Evolutionary conservation across 768 basidiomycete species (phyloP), one percentile per base, ranked within the genome.

Genomic region (Boletus sensibilis): DNA sequence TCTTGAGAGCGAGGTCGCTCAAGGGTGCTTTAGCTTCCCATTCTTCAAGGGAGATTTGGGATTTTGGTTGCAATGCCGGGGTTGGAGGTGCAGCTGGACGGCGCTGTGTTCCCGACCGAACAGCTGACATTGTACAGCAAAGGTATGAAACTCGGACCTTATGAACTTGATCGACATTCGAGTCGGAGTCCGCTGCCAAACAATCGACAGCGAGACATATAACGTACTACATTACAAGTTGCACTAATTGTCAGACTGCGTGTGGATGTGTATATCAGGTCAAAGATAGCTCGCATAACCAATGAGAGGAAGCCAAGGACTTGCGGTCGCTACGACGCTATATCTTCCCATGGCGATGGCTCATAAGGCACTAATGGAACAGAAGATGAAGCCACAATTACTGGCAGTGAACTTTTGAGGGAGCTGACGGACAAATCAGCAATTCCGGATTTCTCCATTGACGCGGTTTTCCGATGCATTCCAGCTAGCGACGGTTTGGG

Each of bases 11-110:
- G 12, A 80, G 65, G 43, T 95, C 88, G 31, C 77, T 79, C 31
- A 98, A 72, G 3, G 92, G 91, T 0, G 93, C 84, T 61, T 83
- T 88, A 0, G 83, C 72, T 63, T 97, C 94, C 95, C 95, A 98
- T 74, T 96, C 92, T 68, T 97, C 94, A 4, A 96, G 77, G 40
- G 78, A 86, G 35, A 92, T 76, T 1, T 75, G 74, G 1, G 75
- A 67, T 64, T 78, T 84, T 10, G 74, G 59, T n/a, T 69, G 74
- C 31, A 69, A 58, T 31, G 63, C 50, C 35, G 64, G 66, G 42
- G 68, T 59, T 25, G 65, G 47, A 47, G 71, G 54, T 44, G 64
- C 57, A 56, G 50, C 62, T n/a, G 61, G 62, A 53, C 72, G 72
- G 23, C 71, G 71, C 4, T 57, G 70, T 48, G 58, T 8, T 31